A percentile compares a stretch with the other conserved stretches of the same genome.
Conservation (phyloP, 345 rosid species). For the Aquilaria malaccensis region DNA sequence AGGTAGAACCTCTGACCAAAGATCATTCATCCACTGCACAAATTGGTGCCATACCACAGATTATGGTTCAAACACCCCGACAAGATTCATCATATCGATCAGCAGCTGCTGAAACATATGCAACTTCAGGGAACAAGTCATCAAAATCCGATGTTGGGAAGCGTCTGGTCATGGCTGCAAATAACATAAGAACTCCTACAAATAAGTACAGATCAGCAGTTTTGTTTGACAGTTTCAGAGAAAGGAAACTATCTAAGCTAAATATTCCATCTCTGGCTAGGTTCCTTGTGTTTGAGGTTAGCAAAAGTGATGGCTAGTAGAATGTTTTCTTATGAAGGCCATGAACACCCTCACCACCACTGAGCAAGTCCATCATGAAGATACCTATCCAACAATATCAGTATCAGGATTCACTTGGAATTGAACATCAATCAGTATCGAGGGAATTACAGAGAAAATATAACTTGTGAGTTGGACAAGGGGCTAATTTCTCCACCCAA, state of each 20-base stretch:
- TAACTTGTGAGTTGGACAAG: too few species aligned
- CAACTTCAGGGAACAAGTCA: conserved; percentile 11
- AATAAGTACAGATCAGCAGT: conserved; percentile 17
- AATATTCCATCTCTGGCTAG: conserved; percentile 13
- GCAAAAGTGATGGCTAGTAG: conserved; percentile 26
- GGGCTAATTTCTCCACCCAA: too few species aligned
- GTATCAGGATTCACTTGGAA: neutral
- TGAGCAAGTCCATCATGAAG: too few species aligned
- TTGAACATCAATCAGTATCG: too few species aligned
- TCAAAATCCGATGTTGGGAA: conserved; percentile 27
- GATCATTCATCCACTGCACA: neutral
- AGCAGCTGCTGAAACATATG: neutral
- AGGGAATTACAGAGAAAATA: too few species aligned
- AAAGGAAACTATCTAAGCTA: conserved; percentile 8
- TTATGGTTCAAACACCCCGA: conserved; percentile 22
- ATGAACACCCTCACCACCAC: too few species aligned
- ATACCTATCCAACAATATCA: too few species aligned
- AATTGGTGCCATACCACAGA: conserved; percentile 4
- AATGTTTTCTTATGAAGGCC: too few species aligned
- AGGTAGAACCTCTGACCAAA: conserved; percentile 7
- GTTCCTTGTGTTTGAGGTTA: conserved; percentile 33
- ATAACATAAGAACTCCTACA: conserved; percentile 19
- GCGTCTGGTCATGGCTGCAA: conserved; percentile 32
- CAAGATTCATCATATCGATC: conserved; percentile 6
- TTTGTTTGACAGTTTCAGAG: conserved; percentile 22